Evolutionary conservation across 2,329 filamentous ascomycete species (phyloP), one percentile per base, ranked within the genome.

Genomic region (Eutypa lata): DNA sequence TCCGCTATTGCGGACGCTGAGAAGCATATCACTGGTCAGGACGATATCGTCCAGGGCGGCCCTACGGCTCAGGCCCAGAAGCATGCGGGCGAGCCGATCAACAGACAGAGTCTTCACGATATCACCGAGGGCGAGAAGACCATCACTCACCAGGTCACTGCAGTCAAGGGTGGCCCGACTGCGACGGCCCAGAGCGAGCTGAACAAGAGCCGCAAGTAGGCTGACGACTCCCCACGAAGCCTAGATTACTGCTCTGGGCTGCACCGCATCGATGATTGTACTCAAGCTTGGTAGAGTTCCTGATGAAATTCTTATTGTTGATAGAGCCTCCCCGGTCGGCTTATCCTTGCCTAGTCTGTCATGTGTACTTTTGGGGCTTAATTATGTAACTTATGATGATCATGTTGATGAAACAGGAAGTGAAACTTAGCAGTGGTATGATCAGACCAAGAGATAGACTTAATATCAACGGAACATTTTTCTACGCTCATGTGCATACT

Each of bases 41-140:
- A 64, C n/a, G 52, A 61, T 7, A 71, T 72, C 18, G 62, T 68
- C 2, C 56, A 63, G 42, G 65, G 63, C 21, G 73, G 73, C 2
- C 73, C 73, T 0, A 75, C 71, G 1, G 70, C 72, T 16, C 63
- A 66, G 49, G 73, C 72, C 3, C 72, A 75, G 54, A 64, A 66
- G 26, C 71, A 75, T 50, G 59, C 58, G 35, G 58, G 59, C 37
- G 49, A 69, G 44, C 48, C 52, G 6, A 53, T 75, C 42, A 69
- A 62, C 5, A 46, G 61, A 2, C 46, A 67, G 33, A 65, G 70
- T 47, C 58, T 75, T 16, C 67, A 68, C 49, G 71, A 73, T 55
- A 73, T 75, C 50, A 68, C 69, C 31, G 60, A 68, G 35, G 72
- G 71, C 31, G 73, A 75, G 62, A 66, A 68, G 43, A 64, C 38